Base-by-base conservation (phyloP, 2,329 filamentous ascomycete species). In the Pestalotiopsis sp. region DNA sequence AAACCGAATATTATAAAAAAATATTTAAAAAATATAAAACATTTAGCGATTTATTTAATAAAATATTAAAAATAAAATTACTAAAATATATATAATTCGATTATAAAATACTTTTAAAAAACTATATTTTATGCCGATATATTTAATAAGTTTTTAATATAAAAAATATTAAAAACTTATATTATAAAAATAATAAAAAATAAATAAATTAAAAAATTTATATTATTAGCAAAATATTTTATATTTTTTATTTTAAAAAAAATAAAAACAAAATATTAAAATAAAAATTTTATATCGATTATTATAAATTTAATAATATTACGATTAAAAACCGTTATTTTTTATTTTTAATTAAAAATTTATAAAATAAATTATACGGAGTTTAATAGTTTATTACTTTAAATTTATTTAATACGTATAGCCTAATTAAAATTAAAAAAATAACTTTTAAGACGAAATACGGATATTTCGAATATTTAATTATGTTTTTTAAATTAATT, bases 191-290 rank as follows among this genome's bases (percentile, higher is more conserved):
- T 45, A 31, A 27, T 38, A 45, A 65, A 65, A 65, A 2, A 2
- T 17, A n/a, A n/a, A n/a, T 65, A 65, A 36, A 65, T 65, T 27
- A 41, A n/a, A 25, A 1, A 45, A 65, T 65, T 3, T 17, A 65
- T 65, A 45, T 65, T 49, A 23, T 23, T 23, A 49, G 3, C 13
- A 49, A 5, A 4, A 5, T 65, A 49, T 25, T 49, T 52, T 14
- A 65, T 65, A 41, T 27, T 65, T 49, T 65, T 65, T 52, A 7
- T 65, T 52, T 4, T 17, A 65, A 65, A 65, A 62, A 62, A 62
- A 62, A 20, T 38, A 62, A 61, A 61, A 38, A 61, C 59, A 20
- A 12, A 14, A 65, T 25, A 52, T 2, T 11, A 45, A 65, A 65
- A 27, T 65, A 49, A 52, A 45, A 2, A 31, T 25, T 49, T 49